Evolutionary conservation across 1,284 basidiomycete genomes (phyloP).

Genomic region (Cryptococcus sp.): DNA sequence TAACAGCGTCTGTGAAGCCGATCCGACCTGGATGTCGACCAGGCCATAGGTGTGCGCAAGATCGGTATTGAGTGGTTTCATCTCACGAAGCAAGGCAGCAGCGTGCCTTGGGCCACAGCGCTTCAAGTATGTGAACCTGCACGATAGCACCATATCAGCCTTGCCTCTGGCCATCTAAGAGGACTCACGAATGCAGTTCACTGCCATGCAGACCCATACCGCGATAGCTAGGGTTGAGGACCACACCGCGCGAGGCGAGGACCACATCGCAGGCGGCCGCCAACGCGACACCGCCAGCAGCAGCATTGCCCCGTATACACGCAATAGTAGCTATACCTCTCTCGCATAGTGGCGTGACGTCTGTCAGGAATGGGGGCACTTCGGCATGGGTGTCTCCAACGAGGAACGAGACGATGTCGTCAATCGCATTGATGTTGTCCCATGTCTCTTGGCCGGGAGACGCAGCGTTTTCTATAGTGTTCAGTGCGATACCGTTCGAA

Average conservation of each 20-base stretch:
- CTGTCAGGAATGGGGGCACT: constrained; percentile 47
- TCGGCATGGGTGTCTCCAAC: constrained; percentile 35
- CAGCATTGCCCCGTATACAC: constrained; percentile 56
- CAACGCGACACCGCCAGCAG: constrained; percentile 57
- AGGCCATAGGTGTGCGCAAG: constrained; percentile 41
- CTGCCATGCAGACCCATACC: constrained; percentile 56
- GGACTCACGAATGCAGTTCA: constrained; percentile 54
- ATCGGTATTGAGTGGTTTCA: constrained; percentile 53
- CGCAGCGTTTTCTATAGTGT: constrained; percentile 54
- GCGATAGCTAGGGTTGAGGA: constrained; percentile 56
- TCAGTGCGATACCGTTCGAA: constrained; percentile 57
- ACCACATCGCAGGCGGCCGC: constrained; percentile 56
- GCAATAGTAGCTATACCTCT: constrained; percentile 55
- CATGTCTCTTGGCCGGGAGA: constrained; percentile 55
- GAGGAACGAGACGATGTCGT: constrained; percentile 53
- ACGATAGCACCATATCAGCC: neutral
- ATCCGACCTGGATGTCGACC: constrained; percentile 44
- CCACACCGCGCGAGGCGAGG: constrained; percentile 49
- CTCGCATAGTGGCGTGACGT: constrained; percentile 44
- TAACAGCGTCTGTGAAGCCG: constrained; percentile 16
- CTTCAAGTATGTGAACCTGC: constrained; percentile 49
- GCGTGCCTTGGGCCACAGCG: constrained; percentile 49
- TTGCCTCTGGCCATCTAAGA: neutral
- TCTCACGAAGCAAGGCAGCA: constrained; percentile 46
- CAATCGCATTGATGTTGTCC: constrained; percentile 57